Evolutionary conservation across 768 basidiomycete genomes (phyloP).

Genomic region (Cubamyces sp.): DNA sequence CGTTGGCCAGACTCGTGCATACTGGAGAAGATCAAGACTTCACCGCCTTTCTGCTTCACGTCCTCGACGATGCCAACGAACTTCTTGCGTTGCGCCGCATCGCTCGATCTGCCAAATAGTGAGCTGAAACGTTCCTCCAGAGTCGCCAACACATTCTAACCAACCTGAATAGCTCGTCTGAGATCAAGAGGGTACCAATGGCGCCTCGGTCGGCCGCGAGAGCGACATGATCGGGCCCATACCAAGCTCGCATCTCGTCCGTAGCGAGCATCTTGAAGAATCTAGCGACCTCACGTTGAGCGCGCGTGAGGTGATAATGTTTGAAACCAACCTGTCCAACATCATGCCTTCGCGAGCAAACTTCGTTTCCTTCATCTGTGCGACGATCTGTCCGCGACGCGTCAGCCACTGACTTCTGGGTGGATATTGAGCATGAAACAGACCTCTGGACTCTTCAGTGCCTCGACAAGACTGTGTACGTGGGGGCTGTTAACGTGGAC

Average conservation of each 20-base stretch:
- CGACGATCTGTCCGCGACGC: conserved; percentile 54
- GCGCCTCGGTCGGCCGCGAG: conserved; percentile 93
- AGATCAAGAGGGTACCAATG: conserved; percentile 91
- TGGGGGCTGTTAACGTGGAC: conserved; percentile 93
- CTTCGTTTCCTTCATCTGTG: conserved; percentile 90
- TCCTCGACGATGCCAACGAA: conserved; percentile 90
- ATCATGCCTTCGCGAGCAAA: conserved; percentile 93
- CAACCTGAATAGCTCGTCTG: conserved; percentile 91
- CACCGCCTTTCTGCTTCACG: conserved; percentile 86
- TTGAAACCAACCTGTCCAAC: conserved; percentile 65
- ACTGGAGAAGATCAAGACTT: conserved; percentile 96
- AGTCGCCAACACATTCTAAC: conserved; percentile 16
- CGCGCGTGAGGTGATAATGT: neutral
- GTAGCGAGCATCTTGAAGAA: conserved; percentile 98
- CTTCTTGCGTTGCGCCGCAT: conserved; percentile 74
- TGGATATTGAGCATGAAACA: conserved; percentile 20
- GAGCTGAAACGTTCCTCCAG: too few relatives aligned
- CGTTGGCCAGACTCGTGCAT: conserved; percentile 99
- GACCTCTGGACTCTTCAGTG: conserved; percentile 93
- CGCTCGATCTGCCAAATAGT: conserved; percentile 63
- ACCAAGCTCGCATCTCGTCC: conserved; percentile 98
- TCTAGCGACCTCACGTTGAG: conserved; percentile 43
- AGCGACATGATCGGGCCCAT: conserved; percentile 92
- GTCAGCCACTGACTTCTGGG: neutral
- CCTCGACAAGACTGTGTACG: conserved; percentile 94